These are phyloP conservation scores for Xanthoparmelia taractica DNA, from an alignment of 495 filamentous ascomycete species.

Conservation along the genomic window DNA sequence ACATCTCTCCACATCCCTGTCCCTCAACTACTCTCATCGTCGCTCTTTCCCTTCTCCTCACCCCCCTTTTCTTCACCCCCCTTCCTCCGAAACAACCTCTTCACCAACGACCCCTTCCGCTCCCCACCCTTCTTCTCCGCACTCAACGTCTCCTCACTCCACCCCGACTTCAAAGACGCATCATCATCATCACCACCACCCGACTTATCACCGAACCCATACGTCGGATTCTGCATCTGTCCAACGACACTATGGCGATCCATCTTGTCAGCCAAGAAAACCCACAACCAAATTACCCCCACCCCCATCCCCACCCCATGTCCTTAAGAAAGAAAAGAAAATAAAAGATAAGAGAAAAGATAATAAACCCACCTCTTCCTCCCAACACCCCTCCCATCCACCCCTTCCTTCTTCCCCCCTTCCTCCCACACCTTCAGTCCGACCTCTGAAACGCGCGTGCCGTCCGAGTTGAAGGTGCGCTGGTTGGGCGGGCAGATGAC, in stretches of 20 bases:
- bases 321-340: too few relatives aligned
- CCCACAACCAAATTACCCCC: neutral
- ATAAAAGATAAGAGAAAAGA: too few relatives aligned
- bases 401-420: neutral
- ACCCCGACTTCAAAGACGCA: neutral
- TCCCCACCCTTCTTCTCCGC: neutral
- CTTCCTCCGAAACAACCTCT: neutral
- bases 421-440: neutral
- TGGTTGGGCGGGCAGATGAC: neutral
- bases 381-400: neutral
- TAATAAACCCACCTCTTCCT: neutral
- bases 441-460: neutral
- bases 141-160: neutral
- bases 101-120: neutral
- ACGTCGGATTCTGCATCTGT: neutral
- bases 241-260: neutral
- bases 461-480: neutral
- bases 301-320: too few relatives aligned
- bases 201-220: neutral
- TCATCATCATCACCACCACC: neutral
- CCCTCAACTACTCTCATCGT: neutral
- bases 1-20: neutral
- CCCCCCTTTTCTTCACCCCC: neutral
- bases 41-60: neutral
- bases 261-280: neutral